Evolutionary conservation across 2,329 filamentous ascomycete species (phyloP).

Genomic region (Claviceps maximensis): DNA sequence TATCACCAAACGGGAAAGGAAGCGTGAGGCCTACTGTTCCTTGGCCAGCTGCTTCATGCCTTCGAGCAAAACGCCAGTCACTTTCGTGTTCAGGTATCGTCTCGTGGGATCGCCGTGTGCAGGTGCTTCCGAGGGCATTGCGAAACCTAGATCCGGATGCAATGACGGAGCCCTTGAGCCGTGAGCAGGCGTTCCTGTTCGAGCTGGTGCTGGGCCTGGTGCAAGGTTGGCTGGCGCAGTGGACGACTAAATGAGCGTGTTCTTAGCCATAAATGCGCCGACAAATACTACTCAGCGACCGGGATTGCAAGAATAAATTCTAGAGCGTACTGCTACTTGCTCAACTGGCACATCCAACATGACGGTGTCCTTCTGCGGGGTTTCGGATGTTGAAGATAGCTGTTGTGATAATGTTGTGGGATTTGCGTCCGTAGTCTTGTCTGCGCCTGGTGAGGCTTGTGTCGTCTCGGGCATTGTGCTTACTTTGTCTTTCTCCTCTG

Average conservation of each 20-base stretch:
- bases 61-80: conserved; percentile 55
- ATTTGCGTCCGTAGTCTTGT: conserved; percentile 11
- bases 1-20: not conserved
- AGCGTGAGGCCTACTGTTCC: conserved; percentile 49
- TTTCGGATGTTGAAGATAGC: conserved; percentile 8
- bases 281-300: not conserved
- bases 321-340: conserved; percentile 24
- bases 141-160: conserved; percentile 38
- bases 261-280: not conserved
- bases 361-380: conserved; percentile 23
- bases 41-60: conserved; percentile 62
- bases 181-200: conserved; percentile 36
- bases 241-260: conserved; percentile 17
- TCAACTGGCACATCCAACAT: conserved; percentile 32
- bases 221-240: conserved; percentile 22
- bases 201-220: conserved; percentile 29
- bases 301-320: not conserved
- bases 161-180: conserved; percentile 43
- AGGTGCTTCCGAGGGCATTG: conserved; percentile 46
- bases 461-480: conserved; percentile 11
- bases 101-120: conserved; percentile 56
- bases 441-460: conserved; percentile 10
- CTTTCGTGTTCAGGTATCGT: conserved; percentile 57
- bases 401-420: conserved; percentile 5
- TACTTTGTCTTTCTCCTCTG: conserved; percentile 15